These are phyloP conservation scores for Apiosordaria backusii DNA, from an alignment of 495 filamentous ascomycete genomes.

Conservation along the genomic window DNA sequence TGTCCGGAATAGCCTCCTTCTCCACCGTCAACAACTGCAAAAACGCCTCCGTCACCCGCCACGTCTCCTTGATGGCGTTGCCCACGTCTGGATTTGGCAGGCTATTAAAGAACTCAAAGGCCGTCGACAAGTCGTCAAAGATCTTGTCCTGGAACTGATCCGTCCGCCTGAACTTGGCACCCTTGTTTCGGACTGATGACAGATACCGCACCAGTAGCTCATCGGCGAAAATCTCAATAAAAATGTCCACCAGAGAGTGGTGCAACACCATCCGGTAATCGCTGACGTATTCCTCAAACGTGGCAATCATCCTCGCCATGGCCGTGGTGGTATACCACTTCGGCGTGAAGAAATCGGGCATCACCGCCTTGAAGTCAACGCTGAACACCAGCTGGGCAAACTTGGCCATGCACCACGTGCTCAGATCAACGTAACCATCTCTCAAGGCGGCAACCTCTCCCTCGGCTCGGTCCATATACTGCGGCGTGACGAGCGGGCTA, in stretches of 20 bases:
- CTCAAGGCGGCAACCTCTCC: slow-evolving; percentile 68
- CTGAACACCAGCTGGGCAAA: slow-evolving; percentile 82
- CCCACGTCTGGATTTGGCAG: slow-evolving; percentile 47
- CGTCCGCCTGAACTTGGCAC: slow-evolving; percentile 77
- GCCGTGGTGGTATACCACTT: slow-evolving; percentile 79
- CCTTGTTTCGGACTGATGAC: slow-evolving; percentile 79
- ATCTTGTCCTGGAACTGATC: slow-evolving; percentile 87
- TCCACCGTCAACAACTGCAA: slow-evolving; percentile 69
- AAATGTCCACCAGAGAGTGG: slow-evolving; percentile 79
- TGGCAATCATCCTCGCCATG: slow-evolving; percentile 85
- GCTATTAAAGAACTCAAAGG: slow-evolving; percentile 71
- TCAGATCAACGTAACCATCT: slow-evolving; percentile 90
- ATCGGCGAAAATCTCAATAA: slow-evolving; percentile 85
- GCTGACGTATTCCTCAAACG: slow-evolving; percentile 87
- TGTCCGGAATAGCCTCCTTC: slow-evolving; percentile 66
- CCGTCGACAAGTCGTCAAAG: slow-evolving; percentile 80
- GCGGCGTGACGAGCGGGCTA: slow-evolving; percentile 70
- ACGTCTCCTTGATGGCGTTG: slow-evolving; percentile 74
- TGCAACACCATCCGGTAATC: slow-evolving; percentile 81
- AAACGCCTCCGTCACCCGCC: slow-evolving; percentile 82
- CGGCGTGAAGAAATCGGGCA: slow-evolving; percentile 85
- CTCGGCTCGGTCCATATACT: slow-evolving; percentile 70
- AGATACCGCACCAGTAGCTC: slow-evolving; percentile 85
- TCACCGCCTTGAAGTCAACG: slow-evolving; percentile 76
- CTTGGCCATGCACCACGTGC: slow-evolving; percentile 80